Base-by-base conservation (phyloP, 2,329 filamentous ascomycete species). In the Cladosporium oxysporum region DNA sequence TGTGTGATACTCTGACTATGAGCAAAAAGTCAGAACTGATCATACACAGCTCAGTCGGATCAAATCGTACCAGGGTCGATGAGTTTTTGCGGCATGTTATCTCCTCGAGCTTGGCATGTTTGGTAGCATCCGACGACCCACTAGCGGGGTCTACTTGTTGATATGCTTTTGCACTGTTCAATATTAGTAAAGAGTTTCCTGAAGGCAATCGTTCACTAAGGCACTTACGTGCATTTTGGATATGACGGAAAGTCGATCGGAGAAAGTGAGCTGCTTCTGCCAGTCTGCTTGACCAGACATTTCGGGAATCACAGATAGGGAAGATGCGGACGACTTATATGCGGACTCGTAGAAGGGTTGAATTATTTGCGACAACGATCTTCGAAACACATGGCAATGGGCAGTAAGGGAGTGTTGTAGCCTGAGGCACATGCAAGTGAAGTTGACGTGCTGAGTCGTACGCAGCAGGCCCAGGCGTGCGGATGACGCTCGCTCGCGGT, bases 71-170 rank as follows among this genome's bases (percentile, higher is more conserved):
- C 73, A 83, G 79, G 41, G 87, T 87, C 28, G 79, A 71, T 12
- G 88, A 86, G 50, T 79, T 78, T 52, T 85, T 82, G 71, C 87
- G 91, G 14, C 88, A 87, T 12, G 84, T 82, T 55, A 85, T 85
- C 77, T 96, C 93, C 49, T 88, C 79, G 57, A 83, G 77, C 72
- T 90, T 89, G 23, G 91, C 91, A 68, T 85, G 80, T 37, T 81
- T 78, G 64, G 83, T 83, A 33, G 83, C 84, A 67, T 84, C 83
- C 33, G 79, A 73, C 62, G 81, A 77, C 12, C 78, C 78, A 31
- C 81, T 78, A 3, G 79, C 76, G 66, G 82, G 80, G 65, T 82
- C 77, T 23, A 78, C 77, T 61, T 73, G 75, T 71, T 82, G 81
- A 69, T 83, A 84, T 49, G 82, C 83, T 37, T 81, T 78, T 29